Conservation (phyloP, 2,329 filamentous ascomycete species). For the Venturia oleaginea region DNA sequence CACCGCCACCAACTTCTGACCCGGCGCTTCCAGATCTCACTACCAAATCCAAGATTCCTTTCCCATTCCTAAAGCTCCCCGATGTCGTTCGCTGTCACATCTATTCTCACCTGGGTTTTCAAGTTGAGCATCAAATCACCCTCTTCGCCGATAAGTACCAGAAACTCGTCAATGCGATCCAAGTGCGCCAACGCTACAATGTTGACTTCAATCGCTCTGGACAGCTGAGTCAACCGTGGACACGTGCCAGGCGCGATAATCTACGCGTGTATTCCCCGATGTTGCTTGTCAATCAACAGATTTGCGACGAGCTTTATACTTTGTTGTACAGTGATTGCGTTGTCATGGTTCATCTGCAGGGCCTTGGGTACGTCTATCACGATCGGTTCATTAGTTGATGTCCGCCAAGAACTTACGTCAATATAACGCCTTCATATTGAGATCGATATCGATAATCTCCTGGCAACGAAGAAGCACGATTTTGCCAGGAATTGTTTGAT, state of each 20-base stretch:
- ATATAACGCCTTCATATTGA: no score
- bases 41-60: neutral
- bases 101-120: slow-evolving; percentile 1
- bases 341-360: neutral
- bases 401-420: no score
- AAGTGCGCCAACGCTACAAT: neutral
- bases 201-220: slow-evolving; percentile 5
- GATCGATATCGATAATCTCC: no score
- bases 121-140: neutral
- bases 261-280: neutral
- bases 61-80: neutral
- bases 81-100: neutral
- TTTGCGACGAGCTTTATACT: slow-evolving; percentile 2
- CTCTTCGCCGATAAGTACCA: neutral
- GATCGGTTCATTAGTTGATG: no score
- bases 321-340: neutral
- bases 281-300: neutral
- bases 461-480: no score
- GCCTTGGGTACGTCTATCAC: neutral
- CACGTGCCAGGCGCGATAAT: neutral
- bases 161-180: neutral
- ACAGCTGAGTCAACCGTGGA: neutral
- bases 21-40: neutral
- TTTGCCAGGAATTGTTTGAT: no score
- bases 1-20: neutral